These are phyloP conservation scores for Apiotrichum montevideense DNA, from an alignment of 1,284 basidiomycete genomes.

Conservation along the genomic window DNA sequence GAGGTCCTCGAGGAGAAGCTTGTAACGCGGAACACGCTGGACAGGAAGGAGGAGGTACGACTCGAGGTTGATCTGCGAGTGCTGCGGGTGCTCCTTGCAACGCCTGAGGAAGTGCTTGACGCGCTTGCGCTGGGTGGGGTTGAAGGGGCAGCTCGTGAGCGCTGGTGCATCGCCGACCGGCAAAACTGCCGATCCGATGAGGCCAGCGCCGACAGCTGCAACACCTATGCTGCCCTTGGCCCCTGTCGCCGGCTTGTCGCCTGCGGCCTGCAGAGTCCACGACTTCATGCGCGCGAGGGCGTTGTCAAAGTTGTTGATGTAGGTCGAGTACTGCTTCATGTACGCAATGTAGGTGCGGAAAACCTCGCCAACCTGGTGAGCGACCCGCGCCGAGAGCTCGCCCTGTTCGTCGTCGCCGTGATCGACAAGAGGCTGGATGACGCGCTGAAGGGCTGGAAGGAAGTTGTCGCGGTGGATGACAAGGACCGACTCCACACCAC, in stretches of 20 bases:
- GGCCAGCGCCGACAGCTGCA: constrained; percentile 14
- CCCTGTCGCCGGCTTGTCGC: not conserved
- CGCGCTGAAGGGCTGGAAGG: constrained; percentile 76
- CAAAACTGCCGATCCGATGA: constrained; percentile 56
- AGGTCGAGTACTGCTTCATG: constrained; percentile 95
- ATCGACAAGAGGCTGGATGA: constrained; percentile 61
- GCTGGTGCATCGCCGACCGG: constrained; percentile 44
- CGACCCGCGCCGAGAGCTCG: constrained; percentile 64
- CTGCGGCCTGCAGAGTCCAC: constrained; percentile 54
- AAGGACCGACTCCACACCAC: constrained; percentile 81
- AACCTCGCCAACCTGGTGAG: constrained; percentile 76
- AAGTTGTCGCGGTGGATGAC: constrained; percentile 90
- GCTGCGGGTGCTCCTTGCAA: constrained; percentile 58
- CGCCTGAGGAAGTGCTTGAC: constrained; percentile 75
- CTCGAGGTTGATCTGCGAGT: constrained; percentile 95
- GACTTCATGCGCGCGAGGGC: constrained; percentile 75
- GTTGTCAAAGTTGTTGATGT: constrained; percentile 94
- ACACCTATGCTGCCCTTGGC: constrained; percentile 14
- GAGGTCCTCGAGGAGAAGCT: constrained; percentile 81
- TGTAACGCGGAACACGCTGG: constrained; percentile 93
- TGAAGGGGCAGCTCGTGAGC: constrained; percentile 43
- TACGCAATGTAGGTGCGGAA: constrained; percentile 90
- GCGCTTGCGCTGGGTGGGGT: constrained; percentile 72
- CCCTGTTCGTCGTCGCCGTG: constrained; percentile 63
- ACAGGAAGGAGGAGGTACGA: constrained; percentile 90